Percentiles rank a stretch among this genome's conserved stretches.
phyloP scores from a whole-genome alignment of 768 basidiomycete genomes.

The Antrodiella citrinella region DNA sequence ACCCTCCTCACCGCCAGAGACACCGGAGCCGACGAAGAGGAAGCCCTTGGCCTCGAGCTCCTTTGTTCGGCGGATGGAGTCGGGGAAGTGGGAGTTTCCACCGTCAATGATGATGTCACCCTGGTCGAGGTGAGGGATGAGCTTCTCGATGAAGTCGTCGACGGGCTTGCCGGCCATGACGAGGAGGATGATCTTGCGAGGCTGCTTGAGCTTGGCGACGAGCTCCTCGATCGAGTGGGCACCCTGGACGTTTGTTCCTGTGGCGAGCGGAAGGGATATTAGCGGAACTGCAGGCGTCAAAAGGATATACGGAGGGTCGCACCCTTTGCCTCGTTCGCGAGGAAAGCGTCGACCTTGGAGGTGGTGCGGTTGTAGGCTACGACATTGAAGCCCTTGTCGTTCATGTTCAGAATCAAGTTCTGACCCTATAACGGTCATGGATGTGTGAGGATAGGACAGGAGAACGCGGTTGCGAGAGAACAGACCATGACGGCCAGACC shows the following conservation, averaged over 20 bases:
- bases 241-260: constrained; percentile 92
- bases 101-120: constrained; percentile 99
- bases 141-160: constrained; percentile 88
- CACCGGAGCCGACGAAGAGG: constrained; percentile 96
- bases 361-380: constrained; percentile 96
- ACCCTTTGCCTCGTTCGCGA: constrained; percentile 98
- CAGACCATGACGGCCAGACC: constrained; percentile 95
- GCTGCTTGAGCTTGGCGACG: constrained; percentile 83
- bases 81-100: constrained; percentile 98
- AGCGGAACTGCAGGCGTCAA: constrained; percentile 8
- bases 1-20: constrained; percentile 99
- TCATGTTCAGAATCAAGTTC: constrained; percentile 98
- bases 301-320: constrained; percentile 22
- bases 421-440: constrained; percentile 54
- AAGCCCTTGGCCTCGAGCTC: constrained; percentile 93
- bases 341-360: constrained; percentile 92
- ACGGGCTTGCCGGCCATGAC: constrained; percentile 98
- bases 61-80: constrained; percentile 89
- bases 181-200: constrained; percentile 95
- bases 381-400: constrained; percentile 98
- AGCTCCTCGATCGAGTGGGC: constrained; percentile 93
- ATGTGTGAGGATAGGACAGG: constrained; percentile 9
- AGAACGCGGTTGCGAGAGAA: constrained; percentile 16
- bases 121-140: constrained; percentile 81
- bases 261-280: constrained; percentile 10